Percentiles rank a stretch among this genome's conserved stretches.
Conservation (phyloP, 805 yeast species). For the Spathaspora girioi region DNA sequence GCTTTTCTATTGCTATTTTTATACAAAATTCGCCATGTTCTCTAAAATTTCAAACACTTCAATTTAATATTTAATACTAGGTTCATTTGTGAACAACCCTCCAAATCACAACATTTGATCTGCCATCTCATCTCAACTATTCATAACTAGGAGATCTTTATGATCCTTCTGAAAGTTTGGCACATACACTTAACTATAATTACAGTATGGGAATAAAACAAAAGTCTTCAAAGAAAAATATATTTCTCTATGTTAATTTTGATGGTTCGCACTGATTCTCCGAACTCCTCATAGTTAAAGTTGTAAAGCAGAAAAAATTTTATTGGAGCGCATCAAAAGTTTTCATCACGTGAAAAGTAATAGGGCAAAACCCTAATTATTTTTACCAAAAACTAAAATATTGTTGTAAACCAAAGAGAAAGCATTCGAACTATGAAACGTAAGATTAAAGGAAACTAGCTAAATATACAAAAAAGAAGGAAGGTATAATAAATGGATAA, state of each 20-base stretch:
- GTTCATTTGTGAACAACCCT: neutral
- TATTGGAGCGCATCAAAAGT: neutral
- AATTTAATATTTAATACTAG: neutral
- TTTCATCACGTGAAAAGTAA: neutral
- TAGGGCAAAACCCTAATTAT: conserved; percentile 1
- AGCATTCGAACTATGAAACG: neutral
- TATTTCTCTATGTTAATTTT: neutral
- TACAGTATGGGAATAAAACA: conserved; percentile 6
- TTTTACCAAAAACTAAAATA: too few species aligned
- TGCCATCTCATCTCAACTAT: neutral
- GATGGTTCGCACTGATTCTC: neutral
- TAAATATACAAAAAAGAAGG: neutral
- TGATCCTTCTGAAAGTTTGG: neutral
- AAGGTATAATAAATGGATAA: neutral
- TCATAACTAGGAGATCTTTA: neutral
- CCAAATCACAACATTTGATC: neutral
- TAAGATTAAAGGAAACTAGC: neutral
- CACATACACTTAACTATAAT: conserved; percentile 12
- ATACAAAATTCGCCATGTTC: neutral
- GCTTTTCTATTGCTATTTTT: neutral
- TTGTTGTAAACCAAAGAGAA: too few species aligned
- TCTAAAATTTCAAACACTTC: neutral
- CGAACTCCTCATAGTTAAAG: neutral
- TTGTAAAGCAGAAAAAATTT: neutral
- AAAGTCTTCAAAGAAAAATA: neutral